Base-by-base conservation (phyloP, 441 rosid genomes). In the Aquilaria agallochum region DNA sequence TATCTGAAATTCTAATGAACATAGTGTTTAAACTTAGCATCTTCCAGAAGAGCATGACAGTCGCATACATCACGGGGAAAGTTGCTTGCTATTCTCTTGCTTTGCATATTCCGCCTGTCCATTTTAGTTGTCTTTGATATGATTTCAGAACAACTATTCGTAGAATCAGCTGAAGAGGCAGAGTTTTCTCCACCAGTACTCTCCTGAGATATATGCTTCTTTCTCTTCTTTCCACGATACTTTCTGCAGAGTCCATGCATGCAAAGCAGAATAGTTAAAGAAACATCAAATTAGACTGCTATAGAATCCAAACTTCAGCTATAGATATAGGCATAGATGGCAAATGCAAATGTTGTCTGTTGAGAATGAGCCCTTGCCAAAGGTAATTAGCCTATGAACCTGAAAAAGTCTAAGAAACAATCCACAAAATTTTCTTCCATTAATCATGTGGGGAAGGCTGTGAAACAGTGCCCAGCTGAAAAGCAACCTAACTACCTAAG, bases 51-150 rank as follows among this genome's bases (percentile, higher is more conserved):
- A 52, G 47, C 10, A 61, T 49, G 46, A 60, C 63, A 34, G 64
- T 60, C 27, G 55, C 73, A 31, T 77, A 78, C 81, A 30, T 72
- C 68, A 20, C 59, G 40, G 54, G 58, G 69, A 59, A 34, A 55
- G 54, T 10, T 33, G 53, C 62, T 73, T 30, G 20, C 40, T 72
- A 44, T 64, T 56, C 62, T 74, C 65, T 49, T 71, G 62, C 34
- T 77, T 59, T 56, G 62, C 72, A 51, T 80, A 0, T 47, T 63
- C 27, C 40, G 65, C 20, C 60, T 70, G 32, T 55, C 60, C 50
- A 32, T 60, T 27, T 46, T 31, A 56, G 59, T 53, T 60, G 55
- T 70, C 50, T 49, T 61, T 53, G 63, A 40, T 31, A 9, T 55
- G 60, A 48, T 56, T 65, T 54, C 10, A 20, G 74, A 62, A 47